These are phyloP conservation scores for Aspergillus costaricaensis DNA, from an alignment of 2,329 filamentous ascomycete species.

Conservation along the genomic window DNA sequence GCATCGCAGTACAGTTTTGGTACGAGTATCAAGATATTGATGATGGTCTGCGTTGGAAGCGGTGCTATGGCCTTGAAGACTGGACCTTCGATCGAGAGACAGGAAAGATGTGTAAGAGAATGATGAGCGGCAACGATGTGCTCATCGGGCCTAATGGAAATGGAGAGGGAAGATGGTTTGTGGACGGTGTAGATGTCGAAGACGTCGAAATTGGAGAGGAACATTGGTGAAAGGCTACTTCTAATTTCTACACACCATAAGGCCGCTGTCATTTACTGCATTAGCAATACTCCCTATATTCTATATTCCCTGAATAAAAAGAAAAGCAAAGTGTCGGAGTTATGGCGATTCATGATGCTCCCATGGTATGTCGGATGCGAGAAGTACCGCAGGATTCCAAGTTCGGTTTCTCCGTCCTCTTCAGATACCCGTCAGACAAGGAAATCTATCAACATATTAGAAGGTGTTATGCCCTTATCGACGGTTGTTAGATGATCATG, in stretches of 20 bases:
- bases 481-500: not conserved
- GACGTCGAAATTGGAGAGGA: conserved; percentile 37
- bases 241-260: not conserved
- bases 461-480: not conserved
- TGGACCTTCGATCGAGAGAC: conserved; percentile 50
- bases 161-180: conserved; percentile 48
- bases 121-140: conserved; percentile 53
- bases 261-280: not conserved
- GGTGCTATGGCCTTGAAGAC: conserved; percentile 74
- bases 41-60: conserved; percentile 71
- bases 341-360: not conserved
- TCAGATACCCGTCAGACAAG: not conserved
- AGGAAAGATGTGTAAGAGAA: conserved; percentile 50
- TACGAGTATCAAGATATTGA: conserved; percentile 73
- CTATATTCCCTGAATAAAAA: too few species aligned
- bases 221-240: conserved; percentile 33
- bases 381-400: not conserved
- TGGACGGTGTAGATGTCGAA: conserved; percentile 46
- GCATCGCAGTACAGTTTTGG: conserved; percentile 89
- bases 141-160: conserved; percentile 45
- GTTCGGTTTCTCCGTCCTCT: not conserved
- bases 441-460: too few species aligned
- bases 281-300: not conserved
- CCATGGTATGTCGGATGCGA: not conserved
- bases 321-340: not conserved